phyloP scores from a whole-genome alignment of 2,329 filamentous ascomycete species.

The Penicillium nordicum region DNA sequence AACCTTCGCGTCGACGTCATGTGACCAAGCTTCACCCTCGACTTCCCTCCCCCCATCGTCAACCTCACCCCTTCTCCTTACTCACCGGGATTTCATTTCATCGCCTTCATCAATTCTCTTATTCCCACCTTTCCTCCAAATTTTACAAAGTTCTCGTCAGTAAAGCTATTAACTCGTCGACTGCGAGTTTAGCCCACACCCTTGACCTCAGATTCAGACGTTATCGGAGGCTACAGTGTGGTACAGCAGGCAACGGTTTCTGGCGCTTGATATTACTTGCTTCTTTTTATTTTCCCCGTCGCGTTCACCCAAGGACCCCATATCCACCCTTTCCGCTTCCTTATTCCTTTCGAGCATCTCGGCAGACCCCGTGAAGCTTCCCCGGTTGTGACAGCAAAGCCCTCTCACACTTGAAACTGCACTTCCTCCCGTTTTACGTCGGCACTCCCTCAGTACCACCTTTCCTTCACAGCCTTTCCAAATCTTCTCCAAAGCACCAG shows the following conservation, averaged over 20 bases:
- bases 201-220: slow-evolving; percentile 9
- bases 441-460: slow-evolving; percentile 37
- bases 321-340: slow-evolving; percentile 12
- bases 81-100: not conserved
- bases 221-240: slow-evolving; percentile 12
- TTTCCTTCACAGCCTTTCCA: slow-evolving; percentile 30
- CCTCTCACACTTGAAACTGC: slow-evolving; percentile 24
- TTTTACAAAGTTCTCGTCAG: not conserved
- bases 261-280: slow-evolving; percentile 13
- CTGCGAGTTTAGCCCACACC: not conserved
- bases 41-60: slow-evolving; percentile 2
- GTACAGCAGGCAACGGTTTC: slow-evolving; percentile 11
- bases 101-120: not conserved
- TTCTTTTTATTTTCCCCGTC: slow-evolving; percentile 19
- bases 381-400: slow-evolving; percentile 15
- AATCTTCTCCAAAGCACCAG: slow-evolving; percentile 37
- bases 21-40: slow-evolving; percentile 7
- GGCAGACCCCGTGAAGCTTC: slow-evolving; percentile 18
- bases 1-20: slow-evolving; percentile 6
- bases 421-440: slow-evolving; percentile 24
- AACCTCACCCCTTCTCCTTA: slow-evolving; percentile 4
- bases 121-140: not conserved
- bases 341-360: slow-evolving; percentile 12
- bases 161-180: not conserved
- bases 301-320: slow-evolving; percentile 16